A percentile compares a stretch with the other conserved stretches of the same genome.
These are phyloP conservation scores for Gossypium bickii DNA, from an alignment of 345 rosid genomes.

Conservation along the genomic window DNA sequence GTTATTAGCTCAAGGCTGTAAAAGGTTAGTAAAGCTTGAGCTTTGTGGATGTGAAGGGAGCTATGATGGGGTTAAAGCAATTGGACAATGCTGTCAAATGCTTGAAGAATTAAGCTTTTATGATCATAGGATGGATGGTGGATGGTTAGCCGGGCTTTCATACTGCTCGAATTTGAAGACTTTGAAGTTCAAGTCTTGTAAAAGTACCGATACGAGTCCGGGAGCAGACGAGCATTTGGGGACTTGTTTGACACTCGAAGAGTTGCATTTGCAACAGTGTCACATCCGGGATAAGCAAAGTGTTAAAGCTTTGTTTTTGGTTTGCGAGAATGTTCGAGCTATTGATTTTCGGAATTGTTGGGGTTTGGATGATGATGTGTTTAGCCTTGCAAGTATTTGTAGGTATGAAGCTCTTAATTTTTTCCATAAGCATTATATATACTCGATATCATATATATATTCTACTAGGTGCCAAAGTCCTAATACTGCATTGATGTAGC, in stretches of 20 bases:
- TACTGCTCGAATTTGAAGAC: constrained; percentile 61
- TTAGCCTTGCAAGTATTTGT: constrained; percentile 41
- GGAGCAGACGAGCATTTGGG: constrained; percentile 48
- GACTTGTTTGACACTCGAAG: constrained; percentile 49
- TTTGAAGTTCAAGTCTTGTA: constrained; percentile 51
- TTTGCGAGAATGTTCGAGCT: constrained; percentile 47
- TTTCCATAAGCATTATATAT: not conserved
- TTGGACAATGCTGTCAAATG: constrained; percentile 74
- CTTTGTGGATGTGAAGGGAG: constrained; percentile 68
- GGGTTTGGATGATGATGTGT: constrained; percentile 54
- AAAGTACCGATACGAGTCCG: constrained; percentile 42
- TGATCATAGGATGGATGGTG: constrained; percentile 66
- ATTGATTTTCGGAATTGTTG: constrained; percentile 54
- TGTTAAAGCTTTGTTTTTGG: constrained; percentile 43
- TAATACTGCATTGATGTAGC: not conserved
- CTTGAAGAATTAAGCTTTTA: constrained; percentile 54
- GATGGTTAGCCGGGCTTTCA: constrained; percentile 61
- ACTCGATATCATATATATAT: not conserved
- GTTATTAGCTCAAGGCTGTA: constrained; percentile 57
- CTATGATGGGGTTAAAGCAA: constrained; percentile 63
- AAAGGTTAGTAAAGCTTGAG: constrained; percentile 55
- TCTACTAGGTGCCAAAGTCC: not conserved
- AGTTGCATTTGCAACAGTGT: constrained; percentile 49
- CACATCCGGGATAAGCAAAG: constrained; percentile 42
- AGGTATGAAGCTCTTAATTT: constrained; percentile 35